These are phyloP conservation scores for Thermochaetoides thermophila DNA, from an alignment of 495 filamentous ascomycete genomes.

Conservation along the genomic window DNA sequence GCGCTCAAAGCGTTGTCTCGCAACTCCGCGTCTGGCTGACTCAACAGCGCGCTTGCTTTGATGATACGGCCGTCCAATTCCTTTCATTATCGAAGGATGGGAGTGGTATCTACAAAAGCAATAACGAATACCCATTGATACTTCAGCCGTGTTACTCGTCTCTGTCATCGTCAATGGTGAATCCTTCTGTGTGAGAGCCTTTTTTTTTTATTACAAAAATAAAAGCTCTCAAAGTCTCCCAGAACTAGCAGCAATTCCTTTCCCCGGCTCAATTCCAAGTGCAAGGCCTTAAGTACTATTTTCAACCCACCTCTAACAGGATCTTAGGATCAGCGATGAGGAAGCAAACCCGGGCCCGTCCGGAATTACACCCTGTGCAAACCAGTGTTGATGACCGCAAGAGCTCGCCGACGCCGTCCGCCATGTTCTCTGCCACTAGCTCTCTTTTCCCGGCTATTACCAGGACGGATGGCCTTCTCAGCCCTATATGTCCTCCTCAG, in stretches of 20 bases:
- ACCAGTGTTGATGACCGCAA: slow-evolving; percentile 13
- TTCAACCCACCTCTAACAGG: no score
- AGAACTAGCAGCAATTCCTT: no score
- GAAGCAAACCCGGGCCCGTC: slow-evolving; percentile 16
- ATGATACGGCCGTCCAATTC: neutral
- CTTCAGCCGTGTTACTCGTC: no score
- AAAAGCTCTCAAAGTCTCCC: no score
- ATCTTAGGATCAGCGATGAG: slow-evolving; percentile 16
- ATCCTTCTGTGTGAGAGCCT: no score
- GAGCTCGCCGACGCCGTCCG: slow-evolving; percentile 3
- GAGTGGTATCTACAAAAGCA: slow-evolving; percentile 12
- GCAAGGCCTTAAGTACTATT: no score
- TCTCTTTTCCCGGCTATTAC: slow-evolving; percentile 17
- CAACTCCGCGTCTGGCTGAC: slow-evolving; percentile 14
- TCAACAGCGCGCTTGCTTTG: slow-evolving; percentile 15
- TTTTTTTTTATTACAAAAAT: no score
- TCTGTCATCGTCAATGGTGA: no score
- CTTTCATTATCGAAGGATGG: slow-evolving; percentile 12
- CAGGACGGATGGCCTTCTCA: slow-evolving; percentile 18
- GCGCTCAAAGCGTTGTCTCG: slow-evolving; percentile 16
- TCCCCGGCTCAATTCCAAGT: no score
- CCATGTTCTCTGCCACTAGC: slow-evolving; percentile 13
- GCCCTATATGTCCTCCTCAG: slow-evolving; percentile 21
- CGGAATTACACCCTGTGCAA: slow-evolving; percentile 25
- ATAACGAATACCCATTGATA: no score